These are phyloP conservation scores for Juglanconis juglandina DNA, from an alignment of 2,329 filamentous ascomycete genomes.

Conservation along the genomic window DNA sequence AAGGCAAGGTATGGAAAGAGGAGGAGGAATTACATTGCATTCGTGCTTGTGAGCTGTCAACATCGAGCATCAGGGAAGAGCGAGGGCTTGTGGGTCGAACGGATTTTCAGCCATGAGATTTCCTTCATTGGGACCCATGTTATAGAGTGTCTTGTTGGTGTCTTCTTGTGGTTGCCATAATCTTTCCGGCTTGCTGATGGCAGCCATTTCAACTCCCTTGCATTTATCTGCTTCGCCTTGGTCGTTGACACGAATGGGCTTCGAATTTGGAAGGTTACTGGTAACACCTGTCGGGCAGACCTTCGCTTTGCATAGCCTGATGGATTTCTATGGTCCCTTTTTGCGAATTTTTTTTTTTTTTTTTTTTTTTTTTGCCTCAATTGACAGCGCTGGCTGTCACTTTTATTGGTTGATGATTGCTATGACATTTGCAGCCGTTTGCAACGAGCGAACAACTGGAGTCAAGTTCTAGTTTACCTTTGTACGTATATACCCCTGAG, in stretches of 20 bases:
- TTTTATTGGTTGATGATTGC: too few relatives aligned
- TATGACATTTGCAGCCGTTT: neutral
- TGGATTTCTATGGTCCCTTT: neutral
- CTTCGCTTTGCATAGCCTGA: neutral
- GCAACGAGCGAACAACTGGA: neutral
- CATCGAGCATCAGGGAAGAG: neutral
- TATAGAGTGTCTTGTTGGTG: conserved; percentile 1
- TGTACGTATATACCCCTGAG: conserved; percentile 9
- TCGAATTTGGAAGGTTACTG: neutral
- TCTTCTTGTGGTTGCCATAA: neutral
- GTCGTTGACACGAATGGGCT: neutral
- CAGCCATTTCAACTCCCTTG: neutral
- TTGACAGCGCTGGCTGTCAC: too few relatives aligned
- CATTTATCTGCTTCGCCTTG: neutral
- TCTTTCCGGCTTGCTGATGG: neutral
- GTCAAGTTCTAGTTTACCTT: neutral
- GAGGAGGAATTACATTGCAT: neutral
- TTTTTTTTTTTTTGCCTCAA: neutral
- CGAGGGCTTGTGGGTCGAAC: neutral
- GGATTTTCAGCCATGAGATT: neutral
- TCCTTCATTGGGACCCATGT: neutral
- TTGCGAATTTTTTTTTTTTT: neutral
- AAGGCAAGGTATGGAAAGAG: neutral
- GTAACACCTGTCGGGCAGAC: neutral
- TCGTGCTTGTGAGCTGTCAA: neutral